Conservation (phyloP, 2,329 filamentous ascomycete species). For the Xylariomycetidae sp. region DNA sequence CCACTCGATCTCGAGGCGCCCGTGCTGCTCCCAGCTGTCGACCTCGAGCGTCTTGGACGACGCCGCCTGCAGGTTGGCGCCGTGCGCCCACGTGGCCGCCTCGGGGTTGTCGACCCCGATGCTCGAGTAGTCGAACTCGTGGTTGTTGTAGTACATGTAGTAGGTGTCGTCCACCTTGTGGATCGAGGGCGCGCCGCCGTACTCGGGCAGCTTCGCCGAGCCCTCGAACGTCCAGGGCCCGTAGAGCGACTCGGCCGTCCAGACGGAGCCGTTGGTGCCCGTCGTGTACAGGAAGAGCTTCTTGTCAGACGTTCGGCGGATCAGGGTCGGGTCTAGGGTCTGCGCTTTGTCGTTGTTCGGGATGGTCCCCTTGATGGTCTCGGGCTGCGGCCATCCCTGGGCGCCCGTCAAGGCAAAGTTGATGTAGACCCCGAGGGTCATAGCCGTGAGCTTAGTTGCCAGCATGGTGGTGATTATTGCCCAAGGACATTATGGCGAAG, state of each 20-base stretch:
- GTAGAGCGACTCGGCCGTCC: conserved; percentile 17
- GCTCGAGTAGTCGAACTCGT: conserved; percentile 15
- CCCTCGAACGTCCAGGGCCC: conserved; percentile 18
- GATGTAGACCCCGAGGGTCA: too few relatives aligned
- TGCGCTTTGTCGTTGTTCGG: conserved; percentile 16
- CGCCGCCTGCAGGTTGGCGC: conserved; percentile 12
- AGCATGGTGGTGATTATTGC: too few relatives aligned
- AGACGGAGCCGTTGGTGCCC: conserved; percentile 16
- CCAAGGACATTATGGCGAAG: too few relatives aligned
- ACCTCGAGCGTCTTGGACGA: conserved; percentile 15
- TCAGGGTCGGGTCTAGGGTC: conserved; percentile 17
- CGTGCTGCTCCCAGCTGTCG: conserved; percentile 13
- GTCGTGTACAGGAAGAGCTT: conserved; percentile 20
- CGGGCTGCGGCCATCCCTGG: too few relatives aligned
- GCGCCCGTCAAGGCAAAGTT: too few relatives aligned
- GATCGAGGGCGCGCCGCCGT: conserved; percentile 15
- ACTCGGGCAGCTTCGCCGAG: conserved; percentile 9
- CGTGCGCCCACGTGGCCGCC: conserved; percentile 11
- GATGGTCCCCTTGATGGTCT: conserved; percentile 14
- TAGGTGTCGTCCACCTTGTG: conserved; percentile 15
- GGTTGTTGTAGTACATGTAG: conserved; percentile 19
- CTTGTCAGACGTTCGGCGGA: conserved; percentile 15
- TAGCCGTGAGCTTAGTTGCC: too few relatives aligned
- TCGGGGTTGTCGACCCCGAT: conserved; percentile 12
- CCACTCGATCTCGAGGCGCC: conserved; percentile 17